A percentile compares a stretch with the other conserved stretches of the same genome.
Evolutionary conservation across 2,329 filamentous ascomycete species (phyloP).

Genomic region (Chaetomium sp.): DNA sequence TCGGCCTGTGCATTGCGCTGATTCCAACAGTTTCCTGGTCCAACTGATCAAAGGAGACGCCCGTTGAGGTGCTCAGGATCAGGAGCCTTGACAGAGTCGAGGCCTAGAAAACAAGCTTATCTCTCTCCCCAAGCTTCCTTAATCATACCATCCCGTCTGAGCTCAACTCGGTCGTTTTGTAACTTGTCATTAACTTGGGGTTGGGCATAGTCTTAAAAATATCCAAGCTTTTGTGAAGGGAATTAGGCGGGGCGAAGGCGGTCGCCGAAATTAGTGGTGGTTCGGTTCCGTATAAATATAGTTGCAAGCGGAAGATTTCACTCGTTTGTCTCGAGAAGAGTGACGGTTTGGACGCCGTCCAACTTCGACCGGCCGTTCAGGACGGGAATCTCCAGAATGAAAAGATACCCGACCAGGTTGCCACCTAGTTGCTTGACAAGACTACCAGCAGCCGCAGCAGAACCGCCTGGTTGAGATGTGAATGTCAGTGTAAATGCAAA

Average conservation of each 20-base stretch:
- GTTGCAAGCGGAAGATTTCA: slow-evolving; percentile 7
- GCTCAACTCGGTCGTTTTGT: too few relatives aligned
- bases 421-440: slow-evolving; percentile 84
- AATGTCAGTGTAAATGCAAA: slow-evolving; percentile 12
- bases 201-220: too few relatives aligned
- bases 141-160: too few relatives aligned
- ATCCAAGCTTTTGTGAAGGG: not conserved
- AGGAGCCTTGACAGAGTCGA: too few relatives aligned
- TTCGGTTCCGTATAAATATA: not conserved
- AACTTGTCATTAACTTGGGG: too few relatives aligned
- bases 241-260: slow-evolving; percentile 1
- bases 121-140: too few relatives aligned
- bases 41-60: too few relatives aligned
- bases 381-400: slow-evolving; percentile 92
- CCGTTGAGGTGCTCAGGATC: too few relatives aligned
- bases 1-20: too few relatives aligned
- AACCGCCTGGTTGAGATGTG: slow-evolving; percentile 60
- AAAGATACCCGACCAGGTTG: slow-evolving; percentile 79
- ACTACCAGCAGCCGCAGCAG: slow-evolving; percentile 77
- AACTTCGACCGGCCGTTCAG: slow-evolving; percentile 90
- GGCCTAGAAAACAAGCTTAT: too few relatives aligned
- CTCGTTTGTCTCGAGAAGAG: slow-evolving; percentile 57
- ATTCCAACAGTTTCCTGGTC: too few relatives aligned
- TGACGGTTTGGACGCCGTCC: slow-evolving; percentile 67
- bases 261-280: not conserved